Evolutionary conservation across 2,329 filamentous ascomycete genomes (phyloP), one percentile per base, ranked within the genome.

Genomic region (Cladosporium sphaerospermum): DNA sequence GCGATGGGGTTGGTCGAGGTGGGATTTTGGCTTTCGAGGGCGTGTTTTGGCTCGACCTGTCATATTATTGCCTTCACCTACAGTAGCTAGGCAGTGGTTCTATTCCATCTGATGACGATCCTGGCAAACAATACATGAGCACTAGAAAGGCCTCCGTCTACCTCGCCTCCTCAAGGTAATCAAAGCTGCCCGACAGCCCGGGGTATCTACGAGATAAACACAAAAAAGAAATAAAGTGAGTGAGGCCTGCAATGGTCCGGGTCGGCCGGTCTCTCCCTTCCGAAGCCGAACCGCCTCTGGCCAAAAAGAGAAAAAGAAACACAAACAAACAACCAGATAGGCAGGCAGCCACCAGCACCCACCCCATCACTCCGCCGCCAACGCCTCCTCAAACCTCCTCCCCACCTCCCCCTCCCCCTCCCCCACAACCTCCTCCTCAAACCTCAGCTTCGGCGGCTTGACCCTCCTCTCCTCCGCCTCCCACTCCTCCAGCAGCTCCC

Each of bases 401-500:
- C 40, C 36, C 18, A 34, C 48, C 33, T 31, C 28, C 32, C 41
- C 43, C 48, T 10, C 13, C 47, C 4, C 31, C 34, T 45, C 48
- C 3, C 34, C 36, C n/a, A 48, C 53, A 36, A n/a, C 50, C 10
- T 57, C 59, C 5, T 48, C 54, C 46, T 67, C 63, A 37, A 67
- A 54, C 52, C 56, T 65, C 47, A 67, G 36, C 56, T 66, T 60
- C 23, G 65, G 65, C 31, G 63, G 56, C 53, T 59, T 60, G 28
- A 54, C 54, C 23, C 57, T 61, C 37, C 53, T 48, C n/a, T 59
- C 60, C 53, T 68, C 64, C 37, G 56, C 54, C 64, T 73, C 75
- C 79, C 82, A 85, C 64, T 96, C 92, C 44, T 79, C 78, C 39
- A 85, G 80, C 59, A 97, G 82, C 73, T 97, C 92, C 67, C 88